Percentiles rank a stretch among this genome's conserved stretches.
phyloP scores from a whole-genome alignment of 2,329 filamentous ascomycete genomes.

The Sclerotinia borealis region DNA sequence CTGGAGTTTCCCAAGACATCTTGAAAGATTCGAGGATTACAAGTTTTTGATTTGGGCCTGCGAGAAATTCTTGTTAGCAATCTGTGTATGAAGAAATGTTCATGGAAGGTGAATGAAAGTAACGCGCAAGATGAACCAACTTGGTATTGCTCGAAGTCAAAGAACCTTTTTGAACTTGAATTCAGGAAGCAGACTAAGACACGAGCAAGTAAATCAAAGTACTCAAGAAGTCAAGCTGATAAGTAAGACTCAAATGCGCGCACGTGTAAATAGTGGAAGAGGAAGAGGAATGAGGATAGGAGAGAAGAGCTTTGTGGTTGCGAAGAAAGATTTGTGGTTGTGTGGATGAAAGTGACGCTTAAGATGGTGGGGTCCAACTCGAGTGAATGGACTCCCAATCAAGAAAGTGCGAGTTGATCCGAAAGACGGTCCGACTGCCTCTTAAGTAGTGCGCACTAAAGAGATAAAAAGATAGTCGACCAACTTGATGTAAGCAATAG shows the following conservation, averaged over 20 bases:
- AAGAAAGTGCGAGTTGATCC: not conserved
- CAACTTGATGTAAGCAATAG: not conserved
- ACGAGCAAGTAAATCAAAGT: not conserved
- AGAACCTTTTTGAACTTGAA: not conserved
- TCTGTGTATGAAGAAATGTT: not conserved
- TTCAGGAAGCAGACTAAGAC: not conserved
- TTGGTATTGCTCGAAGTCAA: not conserved
- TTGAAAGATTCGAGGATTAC: slow-evolving; percentile 4
- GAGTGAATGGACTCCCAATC: not conserved
- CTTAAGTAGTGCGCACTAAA: not conserved
- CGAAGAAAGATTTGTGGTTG: not conserved
- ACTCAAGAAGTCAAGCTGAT: not conserved
- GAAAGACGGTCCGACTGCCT: not conserved
- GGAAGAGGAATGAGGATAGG: not conserved
- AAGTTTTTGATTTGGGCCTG: not conserved
- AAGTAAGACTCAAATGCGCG: not conserved
- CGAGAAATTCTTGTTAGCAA: not conserved
- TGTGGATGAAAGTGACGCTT: not conserved
- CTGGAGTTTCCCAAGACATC: slow-evolving; percentile 28
- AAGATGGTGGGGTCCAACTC: not conserved
- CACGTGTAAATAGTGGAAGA: not conserved
- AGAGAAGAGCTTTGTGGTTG: not conserved
- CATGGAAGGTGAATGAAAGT: not conserved
- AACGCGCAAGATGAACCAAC: not conserved
- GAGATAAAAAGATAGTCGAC: too few relatives aligned